Evolutionary conservation across 2,329 filamentous ascomycete genomes (phyloP).

Genomic region (Trichoderma sp.): DNA sequence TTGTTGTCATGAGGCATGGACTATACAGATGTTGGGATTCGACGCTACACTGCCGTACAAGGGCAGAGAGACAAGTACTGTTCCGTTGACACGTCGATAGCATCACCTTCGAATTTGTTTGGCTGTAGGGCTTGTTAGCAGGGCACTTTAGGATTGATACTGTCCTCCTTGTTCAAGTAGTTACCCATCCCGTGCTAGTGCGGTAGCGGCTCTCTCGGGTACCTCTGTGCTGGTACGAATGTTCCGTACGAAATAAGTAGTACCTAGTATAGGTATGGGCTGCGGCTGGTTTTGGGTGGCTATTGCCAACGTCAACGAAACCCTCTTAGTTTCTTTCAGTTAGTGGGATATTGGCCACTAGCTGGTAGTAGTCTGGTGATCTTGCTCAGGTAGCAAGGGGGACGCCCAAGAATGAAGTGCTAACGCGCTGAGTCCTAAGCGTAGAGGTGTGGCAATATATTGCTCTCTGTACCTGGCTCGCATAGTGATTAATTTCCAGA

Average conservation of each 20-base stretch:
- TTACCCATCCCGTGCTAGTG: background rate
- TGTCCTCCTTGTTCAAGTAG: background rate
- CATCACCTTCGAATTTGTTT: slow-evolving; percentile 8
- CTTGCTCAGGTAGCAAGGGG: background rate
- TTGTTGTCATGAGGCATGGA: slow-evolving; percentile 23
- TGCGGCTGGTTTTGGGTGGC: background rate
- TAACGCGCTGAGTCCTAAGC: background rate
- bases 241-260: background rate
- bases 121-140: slow-evolving; percentile 14
- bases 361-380: background rate
- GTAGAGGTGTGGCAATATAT: background rate
- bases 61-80: slow-evolving; percentile 15
- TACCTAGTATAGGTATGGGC: background rate
- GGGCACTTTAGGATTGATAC: background rate
- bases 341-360: background rate
- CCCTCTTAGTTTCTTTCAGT: background rate
- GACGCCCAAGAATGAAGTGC: background rate
- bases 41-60: slow-evolving; percentile 15
- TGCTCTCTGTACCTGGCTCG: slow-evolving; percentile 17
- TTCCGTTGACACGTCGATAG: slow-evolving; percentile 23
- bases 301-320: background rate
- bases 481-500: slow-evolving; percentile 24
- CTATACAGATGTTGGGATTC: background rate
- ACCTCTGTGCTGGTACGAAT: background rate
- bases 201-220: background rate